Conservation (phyloP, 176 grass and related monocot species). For the Hsuehochloa calcarea region DNA sequence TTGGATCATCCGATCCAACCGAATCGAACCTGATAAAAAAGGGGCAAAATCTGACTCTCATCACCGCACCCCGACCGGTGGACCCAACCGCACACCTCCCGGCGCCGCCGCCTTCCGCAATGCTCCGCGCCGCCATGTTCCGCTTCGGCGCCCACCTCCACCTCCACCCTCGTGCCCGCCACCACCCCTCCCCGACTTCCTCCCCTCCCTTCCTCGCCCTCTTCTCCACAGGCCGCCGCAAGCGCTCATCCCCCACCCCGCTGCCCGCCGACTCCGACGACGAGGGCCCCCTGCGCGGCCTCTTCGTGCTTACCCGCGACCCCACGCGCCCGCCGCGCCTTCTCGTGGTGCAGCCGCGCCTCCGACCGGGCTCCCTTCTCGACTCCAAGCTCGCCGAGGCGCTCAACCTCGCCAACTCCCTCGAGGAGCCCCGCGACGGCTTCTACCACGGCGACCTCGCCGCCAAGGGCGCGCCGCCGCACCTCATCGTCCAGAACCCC, state of each 20-base stretch:
- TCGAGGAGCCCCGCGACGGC: slow-evolving; percentile 86
- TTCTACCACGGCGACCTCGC: slow-evolving; percentile 49
- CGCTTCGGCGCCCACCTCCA: slow-evolving; percentile 26
- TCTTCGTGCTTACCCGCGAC: slow-evolving; percentile 61
- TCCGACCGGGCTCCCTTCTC: slow-evolving; percentile 72
- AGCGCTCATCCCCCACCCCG: slow-evolving; percentile 33
- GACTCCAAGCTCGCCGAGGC: slow-evolving; percentile 82
- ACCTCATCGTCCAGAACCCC: slow-evolving; percentile 89
- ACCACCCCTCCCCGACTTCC: not conserved
- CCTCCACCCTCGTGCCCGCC: not conserved
- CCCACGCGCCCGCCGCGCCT: slow-evolving; percentile 60
- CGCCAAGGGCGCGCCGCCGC: slow-evolving; percentile 49
- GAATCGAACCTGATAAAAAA: not conserved
- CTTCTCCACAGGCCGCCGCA: slow-evolving; percentile 52
- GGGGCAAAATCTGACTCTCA: not conserved
- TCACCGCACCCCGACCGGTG: slow-evolving; percentile 8
- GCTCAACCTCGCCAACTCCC: slow-evolving; percentile 88
- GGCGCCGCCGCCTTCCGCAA: slow-evolving; percentile 20
- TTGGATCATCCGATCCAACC: not conserved
- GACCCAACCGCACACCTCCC: not conserved
- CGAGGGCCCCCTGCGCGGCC: slow-evolving; percentile 31
- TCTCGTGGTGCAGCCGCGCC: slow-evolving; percentile 82
- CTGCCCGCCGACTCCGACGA: slow-evolving; percentile 41
- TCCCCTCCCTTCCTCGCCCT: slow-evolving; percentile 26
- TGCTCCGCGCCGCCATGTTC: slow-evolving; percentile 45